Evolutionary conservation across 2,329 filamentous ascomycete species (phyloP).

Genomic region (Bretziella fagacearum): DNA sequence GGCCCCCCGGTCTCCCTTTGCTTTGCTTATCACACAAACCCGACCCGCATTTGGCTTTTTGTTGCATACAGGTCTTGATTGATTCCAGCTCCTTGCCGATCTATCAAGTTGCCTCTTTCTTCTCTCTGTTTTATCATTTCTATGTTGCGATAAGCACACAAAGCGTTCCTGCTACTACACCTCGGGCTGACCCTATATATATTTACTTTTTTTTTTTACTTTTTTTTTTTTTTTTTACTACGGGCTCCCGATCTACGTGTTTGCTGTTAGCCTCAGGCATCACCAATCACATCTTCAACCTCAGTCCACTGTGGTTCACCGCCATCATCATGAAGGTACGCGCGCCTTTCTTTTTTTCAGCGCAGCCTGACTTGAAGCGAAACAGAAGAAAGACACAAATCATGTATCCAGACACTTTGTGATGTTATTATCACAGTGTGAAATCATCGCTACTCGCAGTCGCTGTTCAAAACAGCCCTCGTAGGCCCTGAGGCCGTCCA

Average conservation of each 20-base stretch:
- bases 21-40: background rate
- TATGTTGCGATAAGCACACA: background rate
- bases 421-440: background rate
- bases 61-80: background rate
- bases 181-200: too few relatives aligned
- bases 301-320: slow-evolving; percentile 15
- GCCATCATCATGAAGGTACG: slow-evolving; percentile 16
- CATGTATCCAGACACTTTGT: background rate
- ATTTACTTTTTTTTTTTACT: background rate
- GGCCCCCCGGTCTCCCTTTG: background rate
- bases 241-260: background rate
- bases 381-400: slow-evolving; percentile 12
- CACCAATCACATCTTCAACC: slow-evolving; percentile 13
- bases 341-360: slow-evolving; percentile 13
- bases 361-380: slow-evolving; percentile 15
- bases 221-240: slow-evolving; percentile 6
- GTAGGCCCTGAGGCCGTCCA: background rate
- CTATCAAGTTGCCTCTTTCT: background rate
- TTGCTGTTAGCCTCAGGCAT: background rate
- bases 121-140: background rate
- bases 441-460: background rate
- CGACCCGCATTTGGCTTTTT: background rate
- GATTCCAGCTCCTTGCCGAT: background rate
- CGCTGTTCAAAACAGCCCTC: background rate
- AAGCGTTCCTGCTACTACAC: background rate